Percentiles rank a stretch among this genome's conserved stretches.
phyloP scores from a whole-genome alignment of 2,329 filamentous ascomycete species.

The Fusarium sambucinum region DNA sequence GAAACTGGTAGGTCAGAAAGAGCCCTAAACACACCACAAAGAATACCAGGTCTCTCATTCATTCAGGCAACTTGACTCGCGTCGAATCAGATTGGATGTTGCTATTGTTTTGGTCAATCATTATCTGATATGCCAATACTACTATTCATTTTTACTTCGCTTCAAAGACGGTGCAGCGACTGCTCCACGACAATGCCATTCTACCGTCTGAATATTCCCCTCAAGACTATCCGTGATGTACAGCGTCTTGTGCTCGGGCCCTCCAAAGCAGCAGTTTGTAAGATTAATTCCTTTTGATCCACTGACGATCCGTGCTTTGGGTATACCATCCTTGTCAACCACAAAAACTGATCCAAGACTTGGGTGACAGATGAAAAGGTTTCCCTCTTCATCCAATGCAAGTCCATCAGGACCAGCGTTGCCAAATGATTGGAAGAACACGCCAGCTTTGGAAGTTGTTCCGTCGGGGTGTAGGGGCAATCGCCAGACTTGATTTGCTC shows the following conservation, averaged over 20 bases:
- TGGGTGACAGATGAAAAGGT: constrained; percentile 53
- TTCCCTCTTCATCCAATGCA: constrained; percentile 55
- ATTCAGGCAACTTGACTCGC: no score
- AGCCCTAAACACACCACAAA: no score
- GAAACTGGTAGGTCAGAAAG: no score
- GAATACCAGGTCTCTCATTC: no score
- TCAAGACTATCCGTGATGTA: constrained; percentile 57
- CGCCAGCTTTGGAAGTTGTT: constrained; percentile 53
- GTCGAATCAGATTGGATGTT: not conserved
- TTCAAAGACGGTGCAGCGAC: constrained; percentile 14
- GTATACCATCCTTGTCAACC: constrained; percentile 53
- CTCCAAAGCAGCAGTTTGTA: constrained; percentile 58
- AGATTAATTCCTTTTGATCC: constrained; percentile 51
- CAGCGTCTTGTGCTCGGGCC: constrained; percentile 52
- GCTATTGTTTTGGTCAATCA: not conserved
- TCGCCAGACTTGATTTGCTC: constrained; percentile 57
- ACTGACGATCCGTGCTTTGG: constrained; percentile 54
- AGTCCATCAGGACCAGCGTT: constrained; percentile 56
- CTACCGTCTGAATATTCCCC: constrained; percentile 51
- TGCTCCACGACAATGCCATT: constrained; percentile 52
- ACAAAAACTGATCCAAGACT: constrained; percentile 55
- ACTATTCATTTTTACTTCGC: not conserved
- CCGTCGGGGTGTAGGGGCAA: constrained; percentile 55
- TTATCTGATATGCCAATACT: not conserved
- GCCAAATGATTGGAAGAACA: constrained; percentile 58